Evolutionary conservation across 306 rosid species (phyloP), one percentile per base, ranked within the genome.

Genomic region (Malus sieversii): DNA sequence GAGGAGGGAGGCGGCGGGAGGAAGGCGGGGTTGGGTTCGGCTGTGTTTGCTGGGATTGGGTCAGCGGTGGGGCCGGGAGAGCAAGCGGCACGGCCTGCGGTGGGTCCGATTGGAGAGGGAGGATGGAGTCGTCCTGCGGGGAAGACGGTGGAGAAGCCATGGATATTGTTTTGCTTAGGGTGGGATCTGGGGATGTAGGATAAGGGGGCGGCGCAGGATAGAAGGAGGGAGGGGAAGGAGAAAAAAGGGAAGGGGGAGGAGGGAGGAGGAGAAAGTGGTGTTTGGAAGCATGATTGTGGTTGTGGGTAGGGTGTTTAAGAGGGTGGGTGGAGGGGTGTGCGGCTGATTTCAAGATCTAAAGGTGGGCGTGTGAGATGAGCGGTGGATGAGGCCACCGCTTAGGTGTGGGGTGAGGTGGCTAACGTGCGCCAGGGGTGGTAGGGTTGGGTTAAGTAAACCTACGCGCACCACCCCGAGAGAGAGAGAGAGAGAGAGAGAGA

Each of bases 1-100:
- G 98, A 6, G 97, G 97, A 0, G 97, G 98, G 1, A 91, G 91
- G 27, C 98, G 96, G 7, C 98, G 95, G 40, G 90, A 86, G 19
- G 88, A 59, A 4, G 96, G 64, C 27, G 86, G 82, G 1, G 85
- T 60, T 0, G 86, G 81, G 16, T 58, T 65, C 4, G 72, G 45
- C 40, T 70, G 22, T 68, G 77, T 1, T 72, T 10, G 8, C 65
- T 25, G 68, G 35, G 78, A 18, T 4, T 48, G 18, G 29, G 80
- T 27, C 23, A 58, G 77, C 10, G 86, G 76, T 45, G 77, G 83
- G 0, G 85, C 85, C 3, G 84, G 81, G 3, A 84, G 74, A 12
- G 87, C 76, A 40, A 92, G 86, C 8, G 92, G 80, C 16, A 90
- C 81, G 9, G 80, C 77, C 42, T 79, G 87, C 0, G 83, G 90